These are phyloP conservation scores for Aspergillus fumigatiaffinis DNA, from an alignment of 2,329 filamentous ascomycete genomes.

Conservation along the genomic window DNA sequence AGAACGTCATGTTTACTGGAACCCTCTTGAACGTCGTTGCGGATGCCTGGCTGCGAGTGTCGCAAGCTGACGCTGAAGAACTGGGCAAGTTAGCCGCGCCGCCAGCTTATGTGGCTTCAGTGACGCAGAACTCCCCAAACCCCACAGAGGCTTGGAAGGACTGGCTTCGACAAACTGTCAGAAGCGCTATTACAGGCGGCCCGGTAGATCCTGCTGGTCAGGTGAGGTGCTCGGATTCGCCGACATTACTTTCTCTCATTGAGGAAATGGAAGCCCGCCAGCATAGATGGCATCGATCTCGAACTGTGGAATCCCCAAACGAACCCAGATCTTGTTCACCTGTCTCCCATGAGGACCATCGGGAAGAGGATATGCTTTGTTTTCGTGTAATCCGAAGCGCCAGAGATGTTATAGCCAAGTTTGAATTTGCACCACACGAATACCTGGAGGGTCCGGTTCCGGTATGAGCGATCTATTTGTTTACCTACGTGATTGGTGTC, in stretches of 20 bases:
- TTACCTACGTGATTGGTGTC: not conserved
- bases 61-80: constrained; percentile 31
- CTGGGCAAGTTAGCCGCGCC: constrained; percentile 34
- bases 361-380: constrained; percentile 32
- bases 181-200: constrained; percentile 34
- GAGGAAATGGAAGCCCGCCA: constrained; percentile 42
- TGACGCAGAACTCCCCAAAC: constrained; percentile 23
- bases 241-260: constrained; percentile 35
- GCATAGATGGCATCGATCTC: constrained; percentile 36
- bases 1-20: constrained; percentile 46
- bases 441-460: constrained; percentile 26
- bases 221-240: constrained; percentile 28
- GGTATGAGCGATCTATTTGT: not conserved
- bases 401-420: constrained; percentile 31
- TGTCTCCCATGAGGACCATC: not conserved
- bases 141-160: constrained; percentile 30
- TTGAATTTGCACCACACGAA: constrained; percentile 33
- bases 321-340: not conserved
- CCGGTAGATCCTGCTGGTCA: constrained; percentile 19
- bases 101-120: constrained; percentile 24
- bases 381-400: constrained; percentile 32
- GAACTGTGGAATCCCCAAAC: not conserved
- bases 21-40: constrained; percentile 43
- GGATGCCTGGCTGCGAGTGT: constrained; percentile 42
- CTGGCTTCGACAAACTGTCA: constrained; percentile 38